These are phyloP conservation scores for Arthroderma sp. DNA, from an alignment of 2,329 filamentous ascomycete genomes.

Conservation along the genomic window DNA sequence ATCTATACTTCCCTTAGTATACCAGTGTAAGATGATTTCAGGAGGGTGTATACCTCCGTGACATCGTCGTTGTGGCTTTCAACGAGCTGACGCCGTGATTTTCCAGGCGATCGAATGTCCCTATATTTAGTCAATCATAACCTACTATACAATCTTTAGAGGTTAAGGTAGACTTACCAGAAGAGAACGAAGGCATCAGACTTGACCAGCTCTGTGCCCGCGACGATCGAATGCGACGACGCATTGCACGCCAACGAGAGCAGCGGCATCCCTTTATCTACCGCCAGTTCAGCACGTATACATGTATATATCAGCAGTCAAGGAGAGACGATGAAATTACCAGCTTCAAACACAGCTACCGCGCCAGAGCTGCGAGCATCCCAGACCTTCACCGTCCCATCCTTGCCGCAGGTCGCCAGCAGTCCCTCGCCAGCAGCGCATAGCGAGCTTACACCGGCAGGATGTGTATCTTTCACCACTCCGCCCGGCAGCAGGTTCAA, in stretches of 20 bases:
- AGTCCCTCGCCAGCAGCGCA: slow-evolving; percentile 13
- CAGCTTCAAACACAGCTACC: slow-evolving; percentile 26
- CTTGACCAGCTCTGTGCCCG: slow-evolving; percentile 43
- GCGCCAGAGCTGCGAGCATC: slow-evolving; percentile 26
- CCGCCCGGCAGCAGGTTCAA: slow-evolving; percentile 21
- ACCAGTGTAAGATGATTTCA: background rate
- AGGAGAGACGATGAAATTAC: slow-evolving; percentile 16
- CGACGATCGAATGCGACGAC: slow-evolving; percentile 38
- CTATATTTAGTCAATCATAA: slow-evolving; percentile 17
- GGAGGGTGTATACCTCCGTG: slow-evolving; percentile 37
- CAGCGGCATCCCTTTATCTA: slow-evolving; percentile 40
- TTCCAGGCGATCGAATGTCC: slow-evolving; percentile 33
- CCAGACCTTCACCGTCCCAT: slow-evolving; percentile 33
- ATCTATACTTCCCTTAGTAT: slow-evolving; percentile 25
- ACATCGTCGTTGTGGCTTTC: slow-evolving; percentile 48
- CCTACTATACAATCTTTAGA: background rate
- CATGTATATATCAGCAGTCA: slow-evolving; percentile 4
- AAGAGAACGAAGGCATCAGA: slow-evolving; percentile 33
- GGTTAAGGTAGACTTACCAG: slow-evolving; percentile 29
- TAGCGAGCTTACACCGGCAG: slow-evolving; percentile 30
- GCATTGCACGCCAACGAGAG: slow-evolving; percentile 42
- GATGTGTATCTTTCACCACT: slow-evolving; percentile 12
- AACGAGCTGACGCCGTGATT: slow-evolving; percentile 29
- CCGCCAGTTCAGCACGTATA: background rate
- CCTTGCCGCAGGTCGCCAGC: slow-evolving; percentile 22